A percentile compares a stretch with the other conserved stretches of the same genome.
These are phyloP conservation scores for Uncinocarpus reesii DNA, from an alignment of 2,329 filamentous ascomycete genomes.

Conservation along the genomic window DNA sequence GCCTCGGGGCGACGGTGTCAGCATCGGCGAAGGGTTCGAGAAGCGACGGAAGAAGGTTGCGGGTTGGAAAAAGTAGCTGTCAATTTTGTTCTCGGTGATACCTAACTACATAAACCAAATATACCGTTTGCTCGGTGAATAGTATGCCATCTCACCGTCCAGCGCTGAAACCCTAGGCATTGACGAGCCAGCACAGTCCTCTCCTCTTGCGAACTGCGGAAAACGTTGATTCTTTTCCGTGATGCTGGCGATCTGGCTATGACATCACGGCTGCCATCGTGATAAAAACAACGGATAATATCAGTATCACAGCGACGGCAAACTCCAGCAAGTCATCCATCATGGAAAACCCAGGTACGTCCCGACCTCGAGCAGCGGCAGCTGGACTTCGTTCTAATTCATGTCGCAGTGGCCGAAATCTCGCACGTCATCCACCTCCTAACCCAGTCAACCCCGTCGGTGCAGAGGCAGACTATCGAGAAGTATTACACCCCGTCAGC, in stretches of 20 bases:
- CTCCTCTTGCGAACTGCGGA: not conserved
- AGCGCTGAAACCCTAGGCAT: too few relatives aligned
- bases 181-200: too few relatives aligned
- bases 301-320: too few relatives aligned
- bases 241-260: too few relatives aligned
- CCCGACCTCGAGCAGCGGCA: conserved; percentile 2
- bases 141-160: too few relatives aligned
- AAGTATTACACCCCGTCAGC: conserved; percentile 64
- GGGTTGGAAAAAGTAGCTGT: conserved; percentile 29
- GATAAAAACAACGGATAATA: too few relatives aligned
- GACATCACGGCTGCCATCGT: not conserved
- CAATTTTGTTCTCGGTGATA: too few relatives aligned
- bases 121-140: too few relatives aligned
- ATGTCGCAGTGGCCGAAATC: conserved; percentile 49
- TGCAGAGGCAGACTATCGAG: conserved; percentile 56
- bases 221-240: too few relatives aligned
- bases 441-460: conserved; percentile 53
- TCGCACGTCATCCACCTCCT: conserved; percentile 55
- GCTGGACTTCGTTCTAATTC: conserved; percentile 13
- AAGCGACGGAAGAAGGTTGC: conserved; percentile 38
- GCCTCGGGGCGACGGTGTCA: conserved; percentile 48
- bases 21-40: conserved; percentile 55
- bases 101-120: too few relatives aligned
- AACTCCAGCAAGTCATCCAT: not conserved
- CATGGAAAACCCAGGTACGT: conserved; percentile 21